Conservation (phyloP, 768 basidiomycete species). For the Crucibulum laeve region DNA sequence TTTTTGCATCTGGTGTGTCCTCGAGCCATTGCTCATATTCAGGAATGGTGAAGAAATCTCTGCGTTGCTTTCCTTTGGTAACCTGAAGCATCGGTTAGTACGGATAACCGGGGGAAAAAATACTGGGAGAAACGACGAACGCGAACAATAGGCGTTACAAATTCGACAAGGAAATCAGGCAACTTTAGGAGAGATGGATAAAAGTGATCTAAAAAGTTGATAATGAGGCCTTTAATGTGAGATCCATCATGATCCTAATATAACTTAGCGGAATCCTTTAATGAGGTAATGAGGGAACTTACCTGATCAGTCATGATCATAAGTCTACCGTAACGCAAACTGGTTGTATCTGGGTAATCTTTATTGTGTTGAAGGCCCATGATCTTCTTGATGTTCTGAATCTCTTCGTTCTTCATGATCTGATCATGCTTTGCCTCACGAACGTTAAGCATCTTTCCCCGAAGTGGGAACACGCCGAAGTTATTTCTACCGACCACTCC, state of each 20-base stretch:
- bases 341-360: slow-evolving; percentile 64
- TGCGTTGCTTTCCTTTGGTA: slow-evolving; percentile 70
- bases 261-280: slow-evolving; percentile 1
- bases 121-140: slow-evolving; percentile 36
- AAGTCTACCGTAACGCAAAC: slow-evolving; percentile 85
- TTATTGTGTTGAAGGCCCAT: slow-evolving; percentile 95
- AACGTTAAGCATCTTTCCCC: slow-evolving; percentile 95
- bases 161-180: slow-evolving; percentile 92
- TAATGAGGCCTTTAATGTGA: slow-evolving; percentile 99
- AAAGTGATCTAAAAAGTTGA: slow-evolving; percentile 97
- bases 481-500: slow-evolving; percentile 94
- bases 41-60: slow-evolving; percentile 95
- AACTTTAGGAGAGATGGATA: slow-evolving; percentile 91
- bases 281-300: slow-evolving; percentile 12
- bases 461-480: slow-evolving; percentile 96
- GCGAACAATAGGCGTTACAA: slow-evolving; percentile 96
- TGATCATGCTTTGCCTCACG: slow-evolving; percentile 95
- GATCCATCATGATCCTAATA: slow-evolving; percentile 97
- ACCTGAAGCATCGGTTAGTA: slow-evolving; percentile 37
- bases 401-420: slow-evolving; percentile 97
- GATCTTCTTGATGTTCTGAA: slow-evolving; percentile 97
- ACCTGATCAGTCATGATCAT: slow-evolving; percentile 99
- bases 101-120: not conserved
- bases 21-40: slow-evolving; percentile 94
- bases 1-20: slow-evolving; percentile 66